Base-by-base conservation (phyloP, 768 basidiomycete species). In the Tulasnella sp. region DNA sequence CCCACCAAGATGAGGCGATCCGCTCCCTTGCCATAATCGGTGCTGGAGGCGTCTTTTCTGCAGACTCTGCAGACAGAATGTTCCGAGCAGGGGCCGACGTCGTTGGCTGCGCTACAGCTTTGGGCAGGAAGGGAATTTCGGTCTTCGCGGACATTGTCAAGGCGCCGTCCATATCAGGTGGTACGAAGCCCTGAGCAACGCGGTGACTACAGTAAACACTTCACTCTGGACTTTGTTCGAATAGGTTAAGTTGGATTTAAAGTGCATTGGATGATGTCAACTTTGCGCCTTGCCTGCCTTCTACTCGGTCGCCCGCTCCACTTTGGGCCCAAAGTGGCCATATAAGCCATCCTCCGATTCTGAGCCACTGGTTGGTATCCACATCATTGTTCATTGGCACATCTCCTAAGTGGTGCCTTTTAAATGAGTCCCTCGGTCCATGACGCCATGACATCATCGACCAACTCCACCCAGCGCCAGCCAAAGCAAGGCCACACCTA, bases 31-130 rank as follows among this genome's bases (percentile, higher is more conserved):
- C 87, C 75, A 87, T 96, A 78, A 89, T 96, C 72, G 96, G 95
- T 2, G 92, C 93, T n/a, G 95, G 96, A 1, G 95, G 95, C 7
- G 94, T 95, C 24, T 92, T 90, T 2, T 89, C 89, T 31, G 86
- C 87, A 7, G 92, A 87, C 31, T 92, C 90, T 2, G 90, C 88
- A 18, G 84, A 86, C 77, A 88, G 95, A 78, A 96, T 96, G 94
- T 86, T 87, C n/a, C 87, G 87, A 72, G 94, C 91, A 14, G 95
- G 95, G 3, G 95, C 95, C 12, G 86, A 87, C 74, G 90, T 92
- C 1, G 92, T 96, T 7, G 96, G 90, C 20, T 88, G 89, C 82
- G 91, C 91, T 28, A 91, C 90, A 2, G 85, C 88, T 41, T 83
- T 91, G 40, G 89, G 89, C 18, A 78, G 83, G 41, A 83, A 86